Evolutionary conservation across 2,329 filamentous ascomycete species (phyloP).

Genomic region (Cercospora sp.): DNA sequence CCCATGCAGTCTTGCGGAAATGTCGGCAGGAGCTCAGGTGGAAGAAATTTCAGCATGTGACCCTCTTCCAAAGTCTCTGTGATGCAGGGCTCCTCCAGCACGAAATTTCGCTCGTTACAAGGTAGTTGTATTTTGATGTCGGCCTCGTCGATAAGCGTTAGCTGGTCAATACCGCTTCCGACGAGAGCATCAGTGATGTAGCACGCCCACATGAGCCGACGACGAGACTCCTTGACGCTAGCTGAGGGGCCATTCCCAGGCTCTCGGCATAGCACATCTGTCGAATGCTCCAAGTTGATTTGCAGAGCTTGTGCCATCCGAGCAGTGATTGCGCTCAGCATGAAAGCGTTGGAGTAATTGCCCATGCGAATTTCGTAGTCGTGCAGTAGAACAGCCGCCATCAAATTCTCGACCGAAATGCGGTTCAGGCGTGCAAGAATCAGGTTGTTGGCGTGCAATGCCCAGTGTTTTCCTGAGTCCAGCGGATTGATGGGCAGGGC

Average conservation of each 20-base stretch:
- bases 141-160: conserved; percentile 29
- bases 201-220: conserved; percentile 32
- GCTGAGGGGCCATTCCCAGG: conserved; percentile 26
- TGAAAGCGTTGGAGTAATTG: conserved; percentile 31
- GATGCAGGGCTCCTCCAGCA: conserved; percentile 30
- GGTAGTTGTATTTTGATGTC: conserved; percentile 33
- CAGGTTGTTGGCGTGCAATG: conserved; percentile 26
- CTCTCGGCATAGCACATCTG: conserved; percentile 29
- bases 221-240: conserved; percentile 31
- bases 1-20: conserved; percentile 31
- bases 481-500: conserved; percentile 25
- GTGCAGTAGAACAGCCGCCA: conserved; percentile 30
- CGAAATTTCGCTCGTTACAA: conserved; percentile 31
- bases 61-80: conserved; percentile 29
- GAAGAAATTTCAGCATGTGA: conserved; percentile 28
- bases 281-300: conserved; percentile 32
- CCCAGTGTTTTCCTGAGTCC: conserved; percentile 30
- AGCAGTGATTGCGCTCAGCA: conserved; percentile 30
- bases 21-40: conserved; percentile 24
- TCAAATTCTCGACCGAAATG: conserved; percentile 31
- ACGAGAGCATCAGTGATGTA: conserved; percentile 31
- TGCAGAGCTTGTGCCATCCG: conserved; percentile 32
- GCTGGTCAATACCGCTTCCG: conserved; percentile 30
- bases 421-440: conserved; percentile 28
- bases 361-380: conserved; percentile 32